Base-by-base conservation (phyloP, 345 rosid species). In the Gossypium herbaceum region DNA sequence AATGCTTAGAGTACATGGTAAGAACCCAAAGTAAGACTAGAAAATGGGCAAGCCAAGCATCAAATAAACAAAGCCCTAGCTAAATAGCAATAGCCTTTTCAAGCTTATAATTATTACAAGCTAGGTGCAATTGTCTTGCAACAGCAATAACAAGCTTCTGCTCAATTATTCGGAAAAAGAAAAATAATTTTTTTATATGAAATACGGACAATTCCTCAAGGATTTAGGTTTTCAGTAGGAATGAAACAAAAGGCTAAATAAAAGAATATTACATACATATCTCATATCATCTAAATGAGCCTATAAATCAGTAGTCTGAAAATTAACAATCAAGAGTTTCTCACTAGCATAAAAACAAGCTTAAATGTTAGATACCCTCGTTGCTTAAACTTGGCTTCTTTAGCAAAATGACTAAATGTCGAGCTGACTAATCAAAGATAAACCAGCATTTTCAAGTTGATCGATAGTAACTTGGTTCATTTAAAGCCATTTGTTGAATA, bases 101-200 rank as follows among this genome's bases (percentile, higher is more conserved):
- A 20, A 19, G 71, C 11, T 45, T 66, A 43, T 44, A 29, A 41
- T 43, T 5, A 24, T 50, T 12, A 9, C 71, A 66, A 45, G 54
- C 54, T 44, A 44, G 34, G 22, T 66, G 12, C 12, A 66, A 66
- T 66, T 66, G 54, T 22, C 44, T 66, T 66, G 15, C 1, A 12
- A 44, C 52, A 44, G 54, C 54, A 20, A 66, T 12, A 66, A 66
- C 27, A 66, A 11, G 69, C 29, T 66, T 66, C 70, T 19, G 54
- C 17, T 22, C 34, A 20, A 45, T 44, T 45, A 12, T 20, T 66
- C 70, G 12, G 17, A 20, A 44, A 19, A 22, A 20, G 19, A 66
- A 12, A 65, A 65, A 11, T 3, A 27, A 22, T 11, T 65, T 39
- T 54, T 43, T 65, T 6, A 43, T 44, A 43, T n/a, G 48, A 44